Percentiles rank a stretch among this genome's conserved stretches.
These are phyloP conservation scores for Edaphochlamys debaryana DNA, from an alignment of 139 green algal genomes.

Conservation along the genomic window DNA sequence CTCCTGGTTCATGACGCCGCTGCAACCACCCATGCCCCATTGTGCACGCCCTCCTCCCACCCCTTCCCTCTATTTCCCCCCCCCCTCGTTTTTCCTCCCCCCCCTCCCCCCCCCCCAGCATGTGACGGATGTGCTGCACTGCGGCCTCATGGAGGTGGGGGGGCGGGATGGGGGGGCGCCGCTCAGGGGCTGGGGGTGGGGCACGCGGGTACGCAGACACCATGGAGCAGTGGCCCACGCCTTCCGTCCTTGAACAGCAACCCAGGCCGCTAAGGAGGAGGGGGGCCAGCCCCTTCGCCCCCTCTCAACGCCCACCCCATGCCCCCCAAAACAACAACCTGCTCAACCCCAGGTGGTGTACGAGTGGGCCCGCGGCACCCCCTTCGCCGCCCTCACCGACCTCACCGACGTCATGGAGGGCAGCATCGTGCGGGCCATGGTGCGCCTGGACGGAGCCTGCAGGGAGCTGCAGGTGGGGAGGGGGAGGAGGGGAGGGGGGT, in stretches of 20 bases:
- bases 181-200: background rate
- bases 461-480: constrained; percentile 47
- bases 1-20: too few species aligned
- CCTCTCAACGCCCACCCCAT: background rate
- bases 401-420: constrained; percentile 95
- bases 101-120: too few species aligned
- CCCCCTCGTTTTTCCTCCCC: too few species aligned
- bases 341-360: constrained; percentile 94
- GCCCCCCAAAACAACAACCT: too few species aligned
- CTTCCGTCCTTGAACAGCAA: too few species aligned
- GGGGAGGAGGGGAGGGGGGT: background rate
- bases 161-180: background rate
- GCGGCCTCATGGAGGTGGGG: constrained; percentile 65
- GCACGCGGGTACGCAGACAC: too few species aligned
- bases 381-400: constrained; percentile 90
- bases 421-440: constrained; percentile 89
- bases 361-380: constrained; percentile 92
- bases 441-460: constrained; percentile 79
- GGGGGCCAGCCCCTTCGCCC: too few species aligned
- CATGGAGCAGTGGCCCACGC: too few species aligned
- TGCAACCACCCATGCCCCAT: too few species aligned
- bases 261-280: too few species aligned
- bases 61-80: too few species aligned
- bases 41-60: too few species aligned
- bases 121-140: constrained; percentile 75